Evolutionary conservation across 1,284 basidiomycete genomes (phyloP), one percentile per base, ranked within the genome.

Genomic region (Mycena sp.): DNA sequence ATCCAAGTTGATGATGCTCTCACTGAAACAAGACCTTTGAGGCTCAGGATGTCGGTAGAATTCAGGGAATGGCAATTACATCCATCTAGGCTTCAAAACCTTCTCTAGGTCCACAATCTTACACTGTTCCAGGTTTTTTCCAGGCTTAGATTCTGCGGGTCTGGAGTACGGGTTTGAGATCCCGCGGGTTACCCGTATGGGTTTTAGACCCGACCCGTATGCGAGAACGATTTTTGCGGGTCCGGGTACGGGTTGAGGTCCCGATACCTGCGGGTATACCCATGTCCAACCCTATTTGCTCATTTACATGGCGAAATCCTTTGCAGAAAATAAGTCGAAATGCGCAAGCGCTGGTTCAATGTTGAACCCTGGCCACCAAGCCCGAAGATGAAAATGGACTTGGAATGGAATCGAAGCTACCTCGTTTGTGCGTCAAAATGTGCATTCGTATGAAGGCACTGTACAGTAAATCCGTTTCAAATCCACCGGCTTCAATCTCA

Each of bases 1-100:
- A 45, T 45, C 44, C 44, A 45, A 45, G 44, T 45, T 45, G 44
- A 45, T 45, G 44, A 28, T 45, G 44, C 44, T 45, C 44, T 45
- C 44, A 45, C 44, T 45, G 44, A 26, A 45, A 45, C 44, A 45
- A 45, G 44, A 28, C 44, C 44, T 45, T 45, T 45, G 44, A 45
- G 44, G 44, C 44, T 45, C 44, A 45, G 44, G 44, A 45, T 45
- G 44, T 45, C 28, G 25, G 44, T 45, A 45, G 44, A 45, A 45
- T 45, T 45, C 44, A 45, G 44, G 44, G 44, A 45, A 28, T 45
- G 44, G 44, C 44, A 45, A 28, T 45, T 45, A 45, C 23, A 45
- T 45, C 44, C 44, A 45, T 45, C 44, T 45, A 45, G 44, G 44
- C 44, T 28, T 45, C 44, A 45, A 45, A 45, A 45, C 44, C 6